Evolutionary conservation across 2,329 filamentous ascomycete genomes (phyloP).

Genomic region (Penicillium sclerotigenum): DNA sequence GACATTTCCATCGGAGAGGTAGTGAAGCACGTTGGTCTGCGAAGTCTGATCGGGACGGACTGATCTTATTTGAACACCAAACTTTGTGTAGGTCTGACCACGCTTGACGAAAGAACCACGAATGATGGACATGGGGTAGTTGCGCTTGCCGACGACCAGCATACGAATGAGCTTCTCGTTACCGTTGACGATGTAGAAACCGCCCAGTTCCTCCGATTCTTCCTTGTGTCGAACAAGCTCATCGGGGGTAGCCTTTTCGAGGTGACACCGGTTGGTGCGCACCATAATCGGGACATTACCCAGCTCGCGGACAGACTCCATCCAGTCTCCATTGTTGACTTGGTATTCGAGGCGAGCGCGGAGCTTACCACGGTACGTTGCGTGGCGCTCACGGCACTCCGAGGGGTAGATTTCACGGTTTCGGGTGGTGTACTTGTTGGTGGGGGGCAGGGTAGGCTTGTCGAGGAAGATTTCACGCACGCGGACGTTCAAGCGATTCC

Average conservation of each 20-base stretch:
- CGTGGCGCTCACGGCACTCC: conserved; percentile 91
- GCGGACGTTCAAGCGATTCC: conserved; percentile 74
- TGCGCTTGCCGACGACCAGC: conserved; percentile 83
- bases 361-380: conserved; percentile 83
- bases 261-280: conserved; percentile 86
- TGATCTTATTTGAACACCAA: conserved; percentile 85
- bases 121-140: conserved; percentile 92
- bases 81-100: conserved; percentile 82
- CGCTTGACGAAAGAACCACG: conserved; percentile 86
- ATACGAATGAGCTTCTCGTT: conserved; percentile 96
- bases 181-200: conserved; percentile 96
- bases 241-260: conserved; percentile 79
- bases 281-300: conserved; percentile 92
- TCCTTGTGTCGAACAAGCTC: conserved; percentile 83
- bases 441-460: conserved; percentile 72
- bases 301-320: conserved; percentile 78
- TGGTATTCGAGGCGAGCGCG: conserved; percentile 78
- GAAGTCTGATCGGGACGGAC: conserved; percentile 97
- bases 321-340: conserved; percentile 81
- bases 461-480: conserved; percentile 80
- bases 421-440: conserved; percentile 75
- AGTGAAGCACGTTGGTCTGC: conserved; percentile 95
- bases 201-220: conserved; percentile 92
- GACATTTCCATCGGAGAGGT: conserved; percentile 90
- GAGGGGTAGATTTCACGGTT: conserved; percentile 85